Percentiles rank a stretch among this genome's conserved stretches.
Conservation (phyloP, 768 basidiomycete genomes). For the Tylopilus intermedius region DNA sequence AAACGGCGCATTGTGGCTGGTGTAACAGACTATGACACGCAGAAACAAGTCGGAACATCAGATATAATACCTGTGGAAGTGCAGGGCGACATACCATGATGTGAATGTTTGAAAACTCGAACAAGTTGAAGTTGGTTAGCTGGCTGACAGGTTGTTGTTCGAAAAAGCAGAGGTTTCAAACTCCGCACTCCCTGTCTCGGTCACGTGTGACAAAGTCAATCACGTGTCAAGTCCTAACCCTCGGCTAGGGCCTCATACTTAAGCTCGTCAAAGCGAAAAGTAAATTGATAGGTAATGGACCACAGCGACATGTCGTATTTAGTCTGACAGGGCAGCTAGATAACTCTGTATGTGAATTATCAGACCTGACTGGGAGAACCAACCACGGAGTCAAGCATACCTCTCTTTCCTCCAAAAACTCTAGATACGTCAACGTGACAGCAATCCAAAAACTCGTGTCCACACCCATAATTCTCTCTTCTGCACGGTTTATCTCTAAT, state of each 20-base stretch:
- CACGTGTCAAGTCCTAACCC: constrained; percentile 19
- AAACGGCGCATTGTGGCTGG: constrained; percentile 74
- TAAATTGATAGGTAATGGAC: constrained; percentile 6
- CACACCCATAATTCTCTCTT: constrained; percentile 58
- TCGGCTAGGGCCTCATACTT: neutral
- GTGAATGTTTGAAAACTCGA: constrained; percentile 2
- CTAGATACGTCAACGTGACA: constrained; percentile 67
- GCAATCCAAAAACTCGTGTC: constrained; percentile 78
- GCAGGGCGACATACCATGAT: constrained; percentile 21
- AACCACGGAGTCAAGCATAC: constrained; percentile 37
- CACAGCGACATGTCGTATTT: constrained; percentile 5
- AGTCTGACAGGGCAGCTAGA: constrained; percentile 49
- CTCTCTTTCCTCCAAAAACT: constrained; percentile 74
- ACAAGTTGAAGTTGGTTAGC: constrained; percentile 10
- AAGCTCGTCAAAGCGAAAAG: neutral
- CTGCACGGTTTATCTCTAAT: constrained; percentile 56
- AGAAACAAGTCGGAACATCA: neutral
- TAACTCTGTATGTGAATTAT: constrained; percentile 43
- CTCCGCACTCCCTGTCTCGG: constrained; percentile 16
- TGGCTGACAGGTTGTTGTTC: constrained; percentile 18
- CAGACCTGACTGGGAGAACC: neutral
- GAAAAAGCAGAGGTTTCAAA: constrained; percentile 25
- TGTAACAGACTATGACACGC: constrained; percentile 32
- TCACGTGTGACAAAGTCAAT: constrained; percentile 29
- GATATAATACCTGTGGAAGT: neutral